Evolutionary conservation across 768 basidiomycete genomes (phyloP), one percentile per base, ranked within the genome.

Genomic region (Russula ochroleuca): DNA sequence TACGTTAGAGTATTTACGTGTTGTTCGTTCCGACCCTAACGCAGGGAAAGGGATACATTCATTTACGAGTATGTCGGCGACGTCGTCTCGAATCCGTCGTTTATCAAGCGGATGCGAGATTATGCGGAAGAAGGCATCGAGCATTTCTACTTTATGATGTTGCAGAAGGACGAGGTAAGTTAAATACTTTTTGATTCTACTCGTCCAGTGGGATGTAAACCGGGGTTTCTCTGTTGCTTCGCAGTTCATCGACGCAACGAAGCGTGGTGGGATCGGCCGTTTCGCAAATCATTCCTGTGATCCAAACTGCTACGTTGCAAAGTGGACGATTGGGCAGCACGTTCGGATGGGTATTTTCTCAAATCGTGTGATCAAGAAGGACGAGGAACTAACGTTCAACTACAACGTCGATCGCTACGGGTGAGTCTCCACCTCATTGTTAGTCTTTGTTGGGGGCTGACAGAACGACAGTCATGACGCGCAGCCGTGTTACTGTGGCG

Each of bases 91-190:
- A 89, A 92, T 40, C 77, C 79, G 13, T 87, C 89, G 17, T 97
- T 99, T 73, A 84, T 89, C 75, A 93, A 92, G 74, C 86, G 96
- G 35, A 98, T 99, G 93, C 84, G 89, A 43, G 87, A 88, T 10
- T 99, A 99, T 72, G 95, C 85, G 2, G 84, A 87, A 48, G 93
- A 97, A 73, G 96, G 96, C 19, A 94, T 98, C 67, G 81, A 84
- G 57, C 97, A 98, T 74, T 99, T 98, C 70, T 99, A 98, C 77
- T 99, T 99, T 73, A 99, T 99, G 97, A 95, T 96, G 91, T 76
- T 99, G 62, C 97, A 99, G 77, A 94, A 92, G 72, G 94, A 96
- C 69, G 94, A 98, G 83, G 95, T 94, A 68, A 33, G 63, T 60
- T 84, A 15, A 19, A 35, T 3, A 5, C 31, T 3, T 28, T 25